Base-by-base conservation (phyloP, 1,284 basidiomycete genomes). In the Puccinia triticina region DNA sequence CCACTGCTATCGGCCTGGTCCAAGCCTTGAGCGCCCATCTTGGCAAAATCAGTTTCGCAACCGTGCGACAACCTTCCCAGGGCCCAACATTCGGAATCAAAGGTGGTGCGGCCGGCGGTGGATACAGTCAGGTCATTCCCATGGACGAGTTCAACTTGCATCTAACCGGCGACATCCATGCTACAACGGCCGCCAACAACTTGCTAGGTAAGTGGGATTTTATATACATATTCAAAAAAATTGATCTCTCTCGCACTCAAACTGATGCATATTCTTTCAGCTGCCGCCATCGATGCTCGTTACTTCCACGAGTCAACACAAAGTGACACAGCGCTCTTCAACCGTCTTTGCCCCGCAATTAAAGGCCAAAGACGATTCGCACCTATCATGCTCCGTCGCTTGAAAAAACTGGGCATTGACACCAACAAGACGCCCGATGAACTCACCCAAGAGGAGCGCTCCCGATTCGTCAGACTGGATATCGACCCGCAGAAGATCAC, bases 11-110 rank as follows among this genome's bases (percentile, higher is more conserved):
- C 84, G 96, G 96, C 87, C 90, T 99, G 82, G 95, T 95, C 7
- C 96, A 99, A 88, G 96, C 96, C 40, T 91, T 99, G 83, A 95
- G 95, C 83, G 96, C 96, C 72, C 95, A 98, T 87, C 91, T 99
- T 53, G 92, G 92, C 84, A 94, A 96, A 84, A 92, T 94, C 23
- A 91, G 95, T 14, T 99, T 98, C 88, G 97, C 97, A 76, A 98
- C 95, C 88, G 96, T 99, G n/a, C 93, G 96, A 83, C 97, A 99
- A 87, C 96, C 96, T 1, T 96, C 94, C 88, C 96, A 99, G 88
- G 96, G 97, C 23, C 96, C 96, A 43, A 99, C 96, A 0, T 99
- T 99, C 86, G 96, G 97, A 87, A 98, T 99, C 90, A 99, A 99
- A 89, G 96, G 96, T 85, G 97, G 97, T 86, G 97, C 96, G 48